Evolutionary conservation across 441 rosid species (phyloP).

Genomic region (Croton laevigatus): DNA sequence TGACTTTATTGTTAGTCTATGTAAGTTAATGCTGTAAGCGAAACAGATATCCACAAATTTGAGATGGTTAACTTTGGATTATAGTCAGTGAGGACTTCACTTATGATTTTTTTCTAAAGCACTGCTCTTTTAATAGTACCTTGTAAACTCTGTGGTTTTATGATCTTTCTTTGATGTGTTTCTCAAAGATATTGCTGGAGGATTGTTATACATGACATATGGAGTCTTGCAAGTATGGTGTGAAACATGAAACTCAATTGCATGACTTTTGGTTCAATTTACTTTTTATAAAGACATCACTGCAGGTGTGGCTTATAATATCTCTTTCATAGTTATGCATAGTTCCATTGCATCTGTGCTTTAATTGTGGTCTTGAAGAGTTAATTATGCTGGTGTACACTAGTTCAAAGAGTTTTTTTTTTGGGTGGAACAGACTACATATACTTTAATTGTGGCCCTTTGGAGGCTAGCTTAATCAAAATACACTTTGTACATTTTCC

Average conservation of each 20-base stretch:
- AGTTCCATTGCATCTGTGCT: background rate
- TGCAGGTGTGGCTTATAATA: conserved; percentile 1
- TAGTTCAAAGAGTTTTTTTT: background rate
- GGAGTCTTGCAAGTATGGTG: background rate
- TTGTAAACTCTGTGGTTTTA: background rate
- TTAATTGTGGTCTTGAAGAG: background rate
- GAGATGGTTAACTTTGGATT: background rate
- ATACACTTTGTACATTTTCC: background rate
- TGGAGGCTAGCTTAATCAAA: background rate
- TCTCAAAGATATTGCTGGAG: background rate
- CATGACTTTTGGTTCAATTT: background rate
- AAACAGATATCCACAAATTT: background rate
- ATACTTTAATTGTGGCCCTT: background rate
- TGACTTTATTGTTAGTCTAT: background rate
- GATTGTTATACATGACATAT: background rate
- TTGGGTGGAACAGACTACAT: background rate
- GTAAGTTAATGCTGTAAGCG: background rate
- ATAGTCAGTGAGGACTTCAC: background rate
- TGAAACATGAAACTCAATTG: background rate
- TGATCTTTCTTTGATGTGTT: background rate
- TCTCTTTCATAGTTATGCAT: conserved; percentile 8
- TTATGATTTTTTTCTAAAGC: background rate
- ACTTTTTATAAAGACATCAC: background rate
- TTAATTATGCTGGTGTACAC: background rate
- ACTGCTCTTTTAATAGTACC: background rate